A percentile compares a stretch with the other conserved stretches of the same genome.
Conservation (phyloP, 2,329 filamentous ascomycete species). For the Sporothrix schenckii region DNA sequence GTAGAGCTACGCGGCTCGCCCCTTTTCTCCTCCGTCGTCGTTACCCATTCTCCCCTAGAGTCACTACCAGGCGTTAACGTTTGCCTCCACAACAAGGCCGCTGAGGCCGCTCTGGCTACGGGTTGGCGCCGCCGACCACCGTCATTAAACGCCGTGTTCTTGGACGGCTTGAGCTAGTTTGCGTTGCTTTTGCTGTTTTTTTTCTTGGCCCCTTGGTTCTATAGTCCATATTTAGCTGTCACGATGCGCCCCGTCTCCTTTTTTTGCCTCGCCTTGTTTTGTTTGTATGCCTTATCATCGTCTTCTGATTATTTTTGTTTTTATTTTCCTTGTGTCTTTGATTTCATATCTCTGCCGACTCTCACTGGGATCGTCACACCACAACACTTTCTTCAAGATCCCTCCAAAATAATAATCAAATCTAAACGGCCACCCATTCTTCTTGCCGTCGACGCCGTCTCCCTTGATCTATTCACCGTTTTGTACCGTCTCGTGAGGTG, state of each 20-base stretch:
- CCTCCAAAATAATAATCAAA: not conserved
- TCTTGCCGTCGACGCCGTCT: not conserved
- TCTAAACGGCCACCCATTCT: not conserved
- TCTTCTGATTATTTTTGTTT: not conserved
- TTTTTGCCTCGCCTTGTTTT: not conserved
- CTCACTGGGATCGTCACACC: not conserved
- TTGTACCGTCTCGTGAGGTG: not conserved
- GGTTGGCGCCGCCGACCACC: constrained; percentile 24
- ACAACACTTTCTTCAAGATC: not conserved
- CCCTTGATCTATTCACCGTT: not conserved
- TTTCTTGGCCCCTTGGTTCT: constrained; percentile 2
- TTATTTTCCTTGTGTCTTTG: not conserved
- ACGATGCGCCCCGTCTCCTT: not conserved
- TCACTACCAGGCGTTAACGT: not conserved
- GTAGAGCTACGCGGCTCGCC: not conserved
- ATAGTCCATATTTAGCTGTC: constrained; percentile 10
- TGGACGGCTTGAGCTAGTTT: not conserved
- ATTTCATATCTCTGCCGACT: not conserved
- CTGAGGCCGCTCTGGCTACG: not conserved
- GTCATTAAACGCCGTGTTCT: constrained; percentile 19
- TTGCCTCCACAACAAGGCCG: constrained; percentile 1
- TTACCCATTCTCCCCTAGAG: not conserved
- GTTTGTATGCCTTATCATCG: not conserved
- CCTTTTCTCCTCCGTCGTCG: not conserved
- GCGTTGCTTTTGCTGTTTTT: not conserved